Evolutionary conservation across 306 rosid genomes (phyloP).

Genomic region (Ceratonia siliqua): DNA sequence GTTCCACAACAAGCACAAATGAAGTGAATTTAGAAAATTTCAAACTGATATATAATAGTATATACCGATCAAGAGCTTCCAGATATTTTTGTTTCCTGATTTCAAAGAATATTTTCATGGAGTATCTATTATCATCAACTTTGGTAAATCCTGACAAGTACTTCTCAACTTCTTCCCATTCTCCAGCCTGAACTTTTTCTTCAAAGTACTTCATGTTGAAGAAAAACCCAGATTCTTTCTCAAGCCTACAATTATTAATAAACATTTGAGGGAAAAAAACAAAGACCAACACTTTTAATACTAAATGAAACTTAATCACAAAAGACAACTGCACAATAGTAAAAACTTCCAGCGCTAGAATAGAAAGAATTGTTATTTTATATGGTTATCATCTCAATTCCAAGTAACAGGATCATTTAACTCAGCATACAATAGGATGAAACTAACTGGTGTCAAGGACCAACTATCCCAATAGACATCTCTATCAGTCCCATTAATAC

Average conservation of each 20-base stretch:
- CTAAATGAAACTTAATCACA: neutral
- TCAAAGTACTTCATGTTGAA: slow-evolving; percentile 92
- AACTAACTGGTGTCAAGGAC: neutral
- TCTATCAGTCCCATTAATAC: neutral
- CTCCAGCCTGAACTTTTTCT: slow-evolving; percentile 84
- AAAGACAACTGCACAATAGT: neutral
- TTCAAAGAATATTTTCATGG: slow-evolving; percentile 88
- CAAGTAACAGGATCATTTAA: neutral
- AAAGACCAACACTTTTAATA: neutral
- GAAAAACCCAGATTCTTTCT: slow-evolving; percentile 89
- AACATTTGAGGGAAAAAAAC: slow-evolving; percentile 8
- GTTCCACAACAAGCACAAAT: slow-evolving; percentile 15
- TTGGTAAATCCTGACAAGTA: slow-evolving; percentile 82
- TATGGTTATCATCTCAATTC: slow-evolving; percentile 4
- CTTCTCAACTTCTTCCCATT: slow-evolving; percentile 93
- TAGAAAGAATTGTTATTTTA: neutral
- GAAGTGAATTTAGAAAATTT: neutral
- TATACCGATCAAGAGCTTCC: slow-evolving; percentile 93
- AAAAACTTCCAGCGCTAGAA: neutral
- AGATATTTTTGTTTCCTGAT: slow-evolving; percentile 91
- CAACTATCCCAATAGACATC: neutral
- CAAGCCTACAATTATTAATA: slow-evolving; percentile 54
- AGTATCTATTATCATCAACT: slow-evolving; percentile 88
- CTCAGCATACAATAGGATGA: neutral
- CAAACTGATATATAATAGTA: slow-evolving; percentile 21